Percentiles rank a stretch among this genome's conserved stretches.
Conservation (phyloP, 257 asterid species). For the Cynanchum wilfordii region DNA sequence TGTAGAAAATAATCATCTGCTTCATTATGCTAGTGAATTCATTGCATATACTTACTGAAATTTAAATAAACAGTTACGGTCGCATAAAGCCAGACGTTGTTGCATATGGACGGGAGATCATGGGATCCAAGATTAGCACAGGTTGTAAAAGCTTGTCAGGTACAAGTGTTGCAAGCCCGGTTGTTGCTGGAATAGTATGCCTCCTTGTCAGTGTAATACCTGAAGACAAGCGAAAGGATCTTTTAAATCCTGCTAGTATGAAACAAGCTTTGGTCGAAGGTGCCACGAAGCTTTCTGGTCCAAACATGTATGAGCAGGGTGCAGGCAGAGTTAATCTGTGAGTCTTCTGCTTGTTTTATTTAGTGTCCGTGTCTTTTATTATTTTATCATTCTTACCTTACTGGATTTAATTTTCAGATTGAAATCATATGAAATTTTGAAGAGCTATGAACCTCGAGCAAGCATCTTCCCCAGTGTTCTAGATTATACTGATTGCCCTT, state of each 20-base stretch:
- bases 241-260: conserved; percentile 91
- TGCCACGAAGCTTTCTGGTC: conserved; percentile 91
- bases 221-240: conserved; percentile 68
- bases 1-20: neutral
- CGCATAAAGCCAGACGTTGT: conserved; percentile 98
- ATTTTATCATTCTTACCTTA: conserved; percentile 17
- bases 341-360: conserved; percentile 37
- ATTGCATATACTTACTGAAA: conserved; percentile 16
- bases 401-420: conserved; percentile 48
- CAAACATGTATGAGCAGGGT: conserved; percentile 99
- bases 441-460: conserved; percentile 89
- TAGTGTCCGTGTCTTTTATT: conserved; percentile 3
- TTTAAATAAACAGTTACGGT: conserved; percentile 65
- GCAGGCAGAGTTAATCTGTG: conserved; percentile 99
- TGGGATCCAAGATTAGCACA: conserved; percentile 96
- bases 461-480: conserved; percentile 94
- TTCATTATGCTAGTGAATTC: neutral
- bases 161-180: conserved; percentile 99
- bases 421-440: conserved; percentile 79
- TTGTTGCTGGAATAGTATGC: conserved; percentile 98
- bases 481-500: conserved; percentile 90
- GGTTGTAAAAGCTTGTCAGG: conserved; percentile 99
- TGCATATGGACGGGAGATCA: conserved; percentile 95
- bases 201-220: conserved; percentile 90
- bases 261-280: conserved; percentile 98